Conservation (phyloP, 2,329 filamentous ascomycete genomes). For the Gliomastix tumulicola region DNA sequence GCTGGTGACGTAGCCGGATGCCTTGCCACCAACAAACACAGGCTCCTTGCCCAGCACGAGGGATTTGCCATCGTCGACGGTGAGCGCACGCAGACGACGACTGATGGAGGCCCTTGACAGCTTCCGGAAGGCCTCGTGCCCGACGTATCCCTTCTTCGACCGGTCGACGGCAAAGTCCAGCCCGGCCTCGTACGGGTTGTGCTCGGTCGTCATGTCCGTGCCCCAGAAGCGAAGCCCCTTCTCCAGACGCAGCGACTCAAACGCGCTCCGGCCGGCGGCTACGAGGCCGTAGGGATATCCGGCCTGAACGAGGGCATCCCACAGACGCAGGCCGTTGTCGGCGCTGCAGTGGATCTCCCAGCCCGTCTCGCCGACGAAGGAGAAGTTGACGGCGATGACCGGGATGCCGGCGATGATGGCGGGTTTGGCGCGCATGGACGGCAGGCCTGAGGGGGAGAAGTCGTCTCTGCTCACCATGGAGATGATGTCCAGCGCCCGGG, state of each 20-base stretch:
- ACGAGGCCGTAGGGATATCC: conserved; percentile 48
- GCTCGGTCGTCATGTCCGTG: conserved; percentile 52
- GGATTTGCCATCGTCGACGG: conserved; percentile 47
- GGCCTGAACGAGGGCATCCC: conserved; percentile 50
- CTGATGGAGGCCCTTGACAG: conserved; percentile 24
- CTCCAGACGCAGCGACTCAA: conserved; percentile 52
- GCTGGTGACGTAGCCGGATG: conserved; percentile 52
- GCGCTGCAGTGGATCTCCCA: conserved; percentile 57
- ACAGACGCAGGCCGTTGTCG: conserved; percentile 49
- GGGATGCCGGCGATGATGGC: conserved; percentile 47
- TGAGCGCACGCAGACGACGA: conserved; percentile 38
- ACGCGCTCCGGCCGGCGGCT: conserved; percentile 50
- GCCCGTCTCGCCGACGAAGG: conserved; percentile 53
- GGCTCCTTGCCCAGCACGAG: conserved; percentile 57
- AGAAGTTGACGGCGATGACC: conserved; percentile 46
- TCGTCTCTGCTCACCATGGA: conserved; percentile 33
- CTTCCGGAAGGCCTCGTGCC: conserved; percentile 37
- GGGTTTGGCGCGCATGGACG: conserved; percentile 41
- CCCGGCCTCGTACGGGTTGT: conserved; percentile 53
- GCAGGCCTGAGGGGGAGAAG: conserved; percentile 35
- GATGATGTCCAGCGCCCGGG: conserved; percentile 45
- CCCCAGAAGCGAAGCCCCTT: conserved; percentile 52
- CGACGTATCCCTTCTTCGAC: conserved; percentile 46
- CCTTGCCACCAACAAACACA: conserved; percentile 38
- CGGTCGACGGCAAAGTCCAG: conserved; percentile 41